phyloP scores from a whole-genome alignment of 331 rosid genomes.

The Stylosanthes scabra region DNA sequence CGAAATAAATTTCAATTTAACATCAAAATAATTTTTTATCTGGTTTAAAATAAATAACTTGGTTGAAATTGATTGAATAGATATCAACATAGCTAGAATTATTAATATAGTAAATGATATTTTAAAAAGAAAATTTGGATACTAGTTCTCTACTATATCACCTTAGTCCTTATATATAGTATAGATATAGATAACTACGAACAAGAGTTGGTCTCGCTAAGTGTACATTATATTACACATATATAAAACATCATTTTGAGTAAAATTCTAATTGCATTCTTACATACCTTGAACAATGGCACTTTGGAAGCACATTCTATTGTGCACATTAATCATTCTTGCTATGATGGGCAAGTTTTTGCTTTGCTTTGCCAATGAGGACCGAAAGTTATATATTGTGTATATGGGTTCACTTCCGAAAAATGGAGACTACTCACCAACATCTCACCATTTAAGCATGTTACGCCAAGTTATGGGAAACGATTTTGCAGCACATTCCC shows the following conservation, averaged over 20 bases:
- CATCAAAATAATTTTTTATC: no score
- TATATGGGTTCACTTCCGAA: conserved; percentile 47
- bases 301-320: not conserved
- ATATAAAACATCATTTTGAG: not conserved
- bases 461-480: conserved; percentile 29
- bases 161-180: no score
- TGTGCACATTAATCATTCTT: conserved; percentile 5
- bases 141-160: no score
- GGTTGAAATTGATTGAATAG: no score
- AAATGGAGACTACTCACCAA: conserved; percentile 21
- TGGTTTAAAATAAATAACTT: no score
- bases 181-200: no score
- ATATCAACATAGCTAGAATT: no score
- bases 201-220: no score
- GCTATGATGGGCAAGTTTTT: not conserved
- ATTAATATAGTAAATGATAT: no score
- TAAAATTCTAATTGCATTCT: not conserved
- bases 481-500: not conserved
- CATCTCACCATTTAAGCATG: conserved; percentile 40
- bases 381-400: conserved; percentile 32
- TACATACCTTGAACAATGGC: not conserved
- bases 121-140: no score
- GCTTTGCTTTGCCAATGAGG: not conserved
- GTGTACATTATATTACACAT: no score
- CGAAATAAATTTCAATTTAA: no score